Evolutionary conservation across 2,329 filamentous ascomycete species (phyloP).

Genomic region (Gaeumannomyces sp.): DNA sequence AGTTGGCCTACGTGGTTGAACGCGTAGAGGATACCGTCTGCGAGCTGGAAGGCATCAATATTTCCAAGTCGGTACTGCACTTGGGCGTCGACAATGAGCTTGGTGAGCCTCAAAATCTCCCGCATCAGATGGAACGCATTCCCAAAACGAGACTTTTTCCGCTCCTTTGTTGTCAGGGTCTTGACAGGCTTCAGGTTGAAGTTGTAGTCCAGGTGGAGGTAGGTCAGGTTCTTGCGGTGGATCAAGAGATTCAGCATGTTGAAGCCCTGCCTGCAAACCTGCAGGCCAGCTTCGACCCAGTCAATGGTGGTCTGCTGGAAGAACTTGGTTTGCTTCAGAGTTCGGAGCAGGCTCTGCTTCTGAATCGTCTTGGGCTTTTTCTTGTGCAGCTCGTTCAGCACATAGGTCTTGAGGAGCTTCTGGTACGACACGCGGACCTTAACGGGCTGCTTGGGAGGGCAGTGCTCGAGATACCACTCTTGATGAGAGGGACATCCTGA

Average conservation of each 20-base stretch:
- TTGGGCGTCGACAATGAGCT: slow-evolving; percentile 96
- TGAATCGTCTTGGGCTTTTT: slow-evolving; percentile 93
- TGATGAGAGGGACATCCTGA: slow-evolving; percentile 92
- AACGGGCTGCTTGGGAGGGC: slow-evolving; percentile 78
- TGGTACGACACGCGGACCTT: slow-evolving; percentile 98
- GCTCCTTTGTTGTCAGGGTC: slow-evolving; percentile 95
- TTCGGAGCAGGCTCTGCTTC: slow-evolving; percentile 85
- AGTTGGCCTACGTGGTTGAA: slow-evolving; percentile 99
- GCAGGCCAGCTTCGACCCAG: slow-evolving; percentile 97
- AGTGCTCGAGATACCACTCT: slow-evolving; percentile 98
- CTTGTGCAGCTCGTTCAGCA: slow-evolving; percentile 94
- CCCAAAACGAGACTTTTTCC: slow-evolving; percentile 98
- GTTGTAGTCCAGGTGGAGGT: slow-evolving; percentile 97
- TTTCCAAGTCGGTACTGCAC: slow-evolving; percentile 97
- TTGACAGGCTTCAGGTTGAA: slow-evolving; percentile 99
- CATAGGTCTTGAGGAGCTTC: slow-evolving; percentile 92
- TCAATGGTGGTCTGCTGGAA: slow-evolving; percentile 99
- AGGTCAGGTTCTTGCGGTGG: slow-evolving; percentile 96
- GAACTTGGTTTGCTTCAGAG: slow-evolving; percentile 94
- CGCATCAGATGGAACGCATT: slow-evolving; percentile 99
- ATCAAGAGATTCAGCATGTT: slow-evolving; percentile 99
- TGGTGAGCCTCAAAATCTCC: slow-evolving; percentile 91
- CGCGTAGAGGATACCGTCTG: slow-evolving; percentile 96
- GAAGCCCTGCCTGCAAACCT: slow-evolving; percentile 96
- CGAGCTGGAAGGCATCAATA: slow-evolving; percentile 97